Conservation (phyloP, 495 filamentous ascomycete genomes). For the Penicillium pulvis region DNA sequence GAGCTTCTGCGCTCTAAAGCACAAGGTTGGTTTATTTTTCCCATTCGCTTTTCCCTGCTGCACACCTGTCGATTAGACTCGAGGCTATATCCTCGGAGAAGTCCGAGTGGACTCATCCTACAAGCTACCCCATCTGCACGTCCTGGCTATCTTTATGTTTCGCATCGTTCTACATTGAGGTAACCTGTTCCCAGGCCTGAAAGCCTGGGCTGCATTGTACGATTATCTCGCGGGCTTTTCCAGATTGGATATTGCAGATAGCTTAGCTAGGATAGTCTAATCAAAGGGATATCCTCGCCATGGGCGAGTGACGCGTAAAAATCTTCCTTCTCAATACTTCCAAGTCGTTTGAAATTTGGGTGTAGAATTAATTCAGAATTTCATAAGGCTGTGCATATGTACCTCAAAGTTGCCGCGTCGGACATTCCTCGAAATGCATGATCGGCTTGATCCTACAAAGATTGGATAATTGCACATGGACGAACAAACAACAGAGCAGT, state of each 20-base stretch:
- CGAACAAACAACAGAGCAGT: neutral
- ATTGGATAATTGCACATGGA: neutral
- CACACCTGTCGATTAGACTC: slow-evolving; percentile 20
- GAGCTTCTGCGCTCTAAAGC: slow-evolving; percentile 27
- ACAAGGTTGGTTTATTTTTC: slow-evolving; percentile 43
- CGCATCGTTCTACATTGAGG: slow-evolving; percentile 14
- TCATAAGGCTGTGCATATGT: too few relatives aligned
- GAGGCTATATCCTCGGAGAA: slow-evolving; percentile 14
- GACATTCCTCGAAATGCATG: neutral
- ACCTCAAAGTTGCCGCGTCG: neutral
- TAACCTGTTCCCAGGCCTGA: slow-evolving; percentile 11
- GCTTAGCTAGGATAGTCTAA: slow-evolving; percentile 27
- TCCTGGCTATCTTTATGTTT: slow-evolving; percentile 22
- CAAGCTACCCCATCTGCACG: slow-evolving; percentile 6
- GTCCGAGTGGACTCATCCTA: slow-evolving; percentile 12
- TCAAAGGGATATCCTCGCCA: slow-evolving; percentile 15
- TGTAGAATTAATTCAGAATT: too few relatives aligned
- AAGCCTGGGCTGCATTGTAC: slow-evolving; percentile 28
- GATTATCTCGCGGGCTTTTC: slow-evolving; percentile 26
- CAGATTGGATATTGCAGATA: slow-evolving; percentile 25
- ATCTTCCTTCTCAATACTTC: neutral
- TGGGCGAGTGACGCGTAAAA: slow-evolving; percentile 18
- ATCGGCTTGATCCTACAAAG: neutral
- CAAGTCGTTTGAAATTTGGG: too few relatives aligned
- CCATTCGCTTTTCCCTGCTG: slow-evolving; percentile 29